A percentile compares a stretch with the other conserved stretches of the same genome.
These are phyloP conservation scores for Penicillium arizonense DNA, from an alignment of 495 filamentous ascomycete species.

Conservation along the genomic window DNA sequence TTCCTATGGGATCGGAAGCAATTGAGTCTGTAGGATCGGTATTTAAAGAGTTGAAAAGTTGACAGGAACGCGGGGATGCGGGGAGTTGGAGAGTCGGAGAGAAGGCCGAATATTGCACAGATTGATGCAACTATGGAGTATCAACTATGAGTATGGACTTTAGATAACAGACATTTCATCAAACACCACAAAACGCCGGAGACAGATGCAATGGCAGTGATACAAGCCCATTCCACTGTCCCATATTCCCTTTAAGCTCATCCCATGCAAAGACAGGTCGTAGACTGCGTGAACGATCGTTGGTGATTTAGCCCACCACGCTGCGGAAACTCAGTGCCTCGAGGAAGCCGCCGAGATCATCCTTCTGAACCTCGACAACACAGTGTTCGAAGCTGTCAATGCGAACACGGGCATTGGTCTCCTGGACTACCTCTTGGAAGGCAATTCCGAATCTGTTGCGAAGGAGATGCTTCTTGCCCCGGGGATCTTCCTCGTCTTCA, in stretches of 20 bases:
- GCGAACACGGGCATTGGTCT: constrained; percentile 84
- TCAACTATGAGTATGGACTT: not conserved
- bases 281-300: constrained; percentile 27
- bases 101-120: constrained; percentile 21
- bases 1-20: not conserved
- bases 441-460: constrained; percentile 89
- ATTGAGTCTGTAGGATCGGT: not conserved
- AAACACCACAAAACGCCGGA: not conserved
- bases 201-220: constrained; percentile 20
- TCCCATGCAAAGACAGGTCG: constrained; percentile 24
- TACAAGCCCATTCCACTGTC: constrained; percentile 13
- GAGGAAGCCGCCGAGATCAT: constrained; percentile 88
- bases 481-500: constrained; percentile 59
- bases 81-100: constrained; percentile 16
- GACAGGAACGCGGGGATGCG: constrained; percentile 13
- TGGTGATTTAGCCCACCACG: constrained; percentile 68
- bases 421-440: constrained; percentile 91
- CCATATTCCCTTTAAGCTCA: constrained; percentile 9
- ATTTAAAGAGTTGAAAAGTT: not conserved
- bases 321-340: constrained; percentile 89
- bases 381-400: constrained; percentile 98
- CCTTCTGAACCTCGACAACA: constrained; percentile 94
- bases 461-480: constrained; percentile 60
- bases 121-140: constrained; percentile 8
- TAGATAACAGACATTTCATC: not conserved